Percentiles rank a stretch among this genome's conserved stretches.
Conservation (phyloP, 441 rosid genomes). For the Bocquillonia castaneifolia region DNA sequence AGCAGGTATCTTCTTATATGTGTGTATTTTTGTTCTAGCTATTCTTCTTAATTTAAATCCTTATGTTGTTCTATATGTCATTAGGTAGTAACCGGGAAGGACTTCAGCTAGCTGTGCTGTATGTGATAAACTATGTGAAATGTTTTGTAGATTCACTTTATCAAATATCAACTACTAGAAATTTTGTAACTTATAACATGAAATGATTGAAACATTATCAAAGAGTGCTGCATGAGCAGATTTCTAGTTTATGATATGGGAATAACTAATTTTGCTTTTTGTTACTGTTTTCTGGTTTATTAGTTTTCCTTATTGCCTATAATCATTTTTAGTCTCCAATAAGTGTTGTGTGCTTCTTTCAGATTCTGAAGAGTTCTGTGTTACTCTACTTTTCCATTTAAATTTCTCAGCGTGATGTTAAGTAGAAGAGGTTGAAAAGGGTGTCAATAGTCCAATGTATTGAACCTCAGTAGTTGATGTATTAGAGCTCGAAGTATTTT, state of each 20-base stretch:
- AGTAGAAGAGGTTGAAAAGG: too few species aligned
- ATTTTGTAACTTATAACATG: neutral
- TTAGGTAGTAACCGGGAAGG: too few species aligned
- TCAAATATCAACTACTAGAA: neutral
- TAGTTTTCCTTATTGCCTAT: neutral
- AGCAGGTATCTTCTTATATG: slow-evolving; percentile 49
- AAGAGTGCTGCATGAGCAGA: neutral
- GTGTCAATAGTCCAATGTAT: too few species aligned
- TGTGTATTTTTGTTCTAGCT: neutral
- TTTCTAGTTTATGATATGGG: neutral
- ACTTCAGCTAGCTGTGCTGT: neutral
- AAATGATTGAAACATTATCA: slow-evolving; percentile 1
- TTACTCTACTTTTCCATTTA: neutral
- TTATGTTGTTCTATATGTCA: too few species aligned
- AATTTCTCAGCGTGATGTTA: neutral
- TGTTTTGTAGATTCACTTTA: neutral
- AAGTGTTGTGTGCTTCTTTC: neutral
- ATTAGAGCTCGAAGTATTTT: neutral
- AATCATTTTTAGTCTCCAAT: neutral
- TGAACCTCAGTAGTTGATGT: neutral
- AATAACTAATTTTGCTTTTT: neutral
- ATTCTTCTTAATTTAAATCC: too few species aligned
- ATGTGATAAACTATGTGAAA: neutral
- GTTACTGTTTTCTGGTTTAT: neutral
- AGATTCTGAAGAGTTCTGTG: neutral